These are phyloP conservation scores for Pseudonitzschia multiseries DNA, from an alignment of 108 stramenopile species.

Conservation along the genomic window DNA sequence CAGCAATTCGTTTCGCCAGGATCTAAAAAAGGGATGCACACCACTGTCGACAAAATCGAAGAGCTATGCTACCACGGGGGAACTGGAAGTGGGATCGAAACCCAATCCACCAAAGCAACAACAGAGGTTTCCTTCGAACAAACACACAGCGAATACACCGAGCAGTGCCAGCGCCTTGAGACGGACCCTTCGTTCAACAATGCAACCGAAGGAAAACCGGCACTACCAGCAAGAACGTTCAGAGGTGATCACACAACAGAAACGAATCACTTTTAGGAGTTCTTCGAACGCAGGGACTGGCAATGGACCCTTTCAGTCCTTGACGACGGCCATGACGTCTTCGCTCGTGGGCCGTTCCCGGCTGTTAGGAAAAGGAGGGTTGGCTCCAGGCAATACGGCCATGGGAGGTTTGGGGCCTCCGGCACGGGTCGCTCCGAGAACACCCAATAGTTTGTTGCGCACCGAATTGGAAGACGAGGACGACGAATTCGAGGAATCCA, in stretches of 20 bases:
- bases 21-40: slow-evolving; percentile 14
- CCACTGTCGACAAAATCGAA: slow-evolving; percentile 4
- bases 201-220: neutral
- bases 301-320: neutral
- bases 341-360: neutral
- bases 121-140: neutral
- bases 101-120: neutral
- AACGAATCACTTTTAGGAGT: neutral
- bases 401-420: slow-evolving; percentile 23
- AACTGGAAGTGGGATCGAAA: neutral
- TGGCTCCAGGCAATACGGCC: slow-evolving; percentile 8
- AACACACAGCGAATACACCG: neutral
- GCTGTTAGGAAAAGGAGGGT: slow-evolving; percentile 2
- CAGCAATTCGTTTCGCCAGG: slow-evolving; percentile 17
- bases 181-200: slow-evolving; percentile 7
- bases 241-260: neutral
- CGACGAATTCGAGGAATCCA: slow-evolving; percentile 29
- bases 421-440: slow-evolving; percentile 33
- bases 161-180: slow-evolving; percentile 15
- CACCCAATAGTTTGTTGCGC: slow-evolving; percentile 41
- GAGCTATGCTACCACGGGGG: neutral
- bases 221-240: neutral
- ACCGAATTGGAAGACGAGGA: slow-evolving; percentile 30
- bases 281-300: neutral
- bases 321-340: slow-evolving; percentile 6